Conservation (phyloP, 2,329 filamentous ascomycete species). For the Hypoxylon sp. region DNA sequence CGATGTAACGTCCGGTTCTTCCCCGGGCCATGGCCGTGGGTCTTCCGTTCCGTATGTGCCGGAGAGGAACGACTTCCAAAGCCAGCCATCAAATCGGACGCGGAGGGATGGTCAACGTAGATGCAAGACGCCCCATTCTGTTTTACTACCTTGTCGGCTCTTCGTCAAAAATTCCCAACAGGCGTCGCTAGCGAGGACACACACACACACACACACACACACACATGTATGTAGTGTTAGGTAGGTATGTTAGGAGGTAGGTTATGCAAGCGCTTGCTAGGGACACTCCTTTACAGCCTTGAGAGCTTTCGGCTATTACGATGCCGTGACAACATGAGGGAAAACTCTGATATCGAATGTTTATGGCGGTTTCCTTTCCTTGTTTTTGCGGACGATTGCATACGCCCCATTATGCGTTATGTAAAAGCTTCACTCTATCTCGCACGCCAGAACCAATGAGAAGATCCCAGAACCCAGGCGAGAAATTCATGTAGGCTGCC, state of each 20-base stretch:
- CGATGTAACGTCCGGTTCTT: conserved; percentile 1
- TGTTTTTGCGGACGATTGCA: neutral
- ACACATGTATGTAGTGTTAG: neutral
- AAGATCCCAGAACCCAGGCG: conserved; percentile 18
- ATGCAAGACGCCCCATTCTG: neutral
- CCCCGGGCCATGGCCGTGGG: conserved; percentile 3
- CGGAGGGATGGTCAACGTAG: neutral
- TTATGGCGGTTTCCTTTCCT: neutral
- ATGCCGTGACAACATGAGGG: neutral
- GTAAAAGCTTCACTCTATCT: conserved; percentile 28
- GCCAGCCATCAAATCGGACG: neutral
- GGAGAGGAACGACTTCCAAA: neutral
- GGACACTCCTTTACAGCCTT: neutral
- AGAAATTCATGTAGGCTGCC: conserved; percentile 6
- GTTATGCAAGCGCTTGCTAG: neutral
- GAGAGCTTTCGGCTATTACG: neutral
- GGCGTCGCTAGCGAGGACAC: neutral
- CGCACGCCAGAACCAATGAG: conserved; percentile 14
- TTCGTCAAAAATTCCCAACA: neutral
- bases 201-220: no score
- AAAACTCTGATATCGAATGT: neutral
- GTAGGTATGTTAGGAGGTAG: no score
- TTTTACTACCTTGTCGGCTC: neutral
- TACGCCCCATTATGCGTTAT: neutral
- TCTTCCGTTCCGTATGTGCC: conserved; percentile 1